Base-by-base conservation (phyloP, 2,329 filamentous ascomycete species). In the Fusarium siculi region DNA sequence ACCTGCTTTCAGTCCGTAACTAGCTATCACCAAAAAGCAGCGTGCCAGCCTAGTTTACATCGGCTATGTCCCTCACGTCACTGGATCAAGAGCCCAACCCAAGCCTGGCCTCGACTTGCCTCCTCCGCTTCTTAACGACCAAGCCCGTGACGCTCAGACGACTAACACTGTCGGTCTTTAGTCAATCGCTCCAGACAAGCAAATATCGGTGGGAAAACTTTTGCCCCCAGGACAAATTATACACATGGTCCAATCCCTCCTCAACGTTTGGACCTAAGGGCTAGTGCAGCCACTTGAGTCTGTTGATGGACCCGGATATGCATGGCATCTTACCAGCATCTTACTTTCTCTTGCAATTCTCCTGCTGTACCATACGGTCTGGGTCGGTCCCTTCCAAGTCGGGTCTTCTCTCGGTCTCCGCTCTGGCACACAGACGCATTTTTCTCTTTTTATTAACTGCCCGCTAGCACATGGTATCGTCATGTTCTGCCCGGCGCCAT, bases 241-340 rank as follows among this genome's bases (percentile, higher is more conserved):
- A 66, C 71, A 70, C 63, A 64, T 63, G 58, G 63, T 50, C 63
- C 73, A 69, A 57, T 68, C 67, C 58, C 44, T 63, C 66, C 54
- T 62, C 57, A 58, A 64, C 49, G 66, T 63, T 70, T 73, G 68
- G 75, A 40, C 69, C 77, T 66, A 76, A 76, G 55, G 64, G 56
- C 75, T 80, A 79, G 78, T 77, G 79, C 78, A 79, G 77, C 78
- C 79, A 78, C 77, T 69, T 74, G 58, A 76, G 72, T 67, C 65
- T 54, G 63, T 76, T 73, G 64, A 77, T 78, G 76, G 75, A 66
- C 69, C 76, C 75, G 66, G 76, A 72, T 77, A 78, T 78, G 76
- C 77, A 74, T 76, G 72, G 69, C 76, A 77, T 76, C 75, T 78
- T 71, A 78, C 76, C 76, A 73, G 79, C 66, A 72, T 66, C 70